Evolutionary conservation across 2,329 filamentous ascomycete genomes (phyloP), one percentile per base, ranked within the genome.

Genomic region (Penicillium sp.): DNA sequence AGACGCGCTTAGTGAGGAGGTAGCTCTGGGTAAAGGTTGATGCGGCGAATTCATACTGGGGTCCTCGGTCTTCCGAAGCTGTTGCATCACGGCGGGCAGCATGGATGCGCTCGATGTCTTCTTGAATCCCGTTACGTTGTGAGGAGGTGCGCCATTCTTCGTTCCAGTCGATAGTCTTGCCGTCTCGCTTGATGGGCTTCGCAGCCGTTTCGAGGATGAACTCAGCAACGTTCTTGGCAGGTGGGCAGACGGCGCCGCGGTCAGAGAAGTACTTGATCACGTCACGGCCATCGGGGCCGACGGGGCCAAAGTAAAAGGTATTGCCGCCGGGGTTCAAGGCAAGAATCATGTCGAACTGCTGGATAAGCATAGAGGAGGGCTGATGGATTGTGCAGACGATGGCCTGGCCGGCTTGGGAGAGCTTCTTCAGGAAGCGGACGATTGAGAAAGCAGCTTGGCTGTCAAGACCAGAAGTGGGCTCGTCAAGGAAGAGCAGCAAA

Each of bases 351-450:
- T 91, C 89, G 75, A 92, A 92, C 70, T 91, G 84, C 70, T 91
- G 84, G 60, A 91, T 88, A 2, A 91, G 80, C 62, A 90, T 83
- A 1, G 87, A 88, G 2, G 86, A 89, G 4, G 89, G 89, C 70
- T 91, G 89, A 70, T 91, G 89, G 58, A 91, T 91, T 0, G 89
- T 91, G 75, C 89, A 91, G 56, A 92, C 81, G 64, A 92, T 90
- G 7, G 89, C 89, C 70, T 91, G 88, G 1, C 89, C 89, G 13
- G 88, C 86, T 7, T 82, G 79, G 5, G 87, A 82, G 3, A 91
- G 81, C 72, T 91, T 91, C 78, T 86, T 88, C 59, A 91, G 71
- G 78, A 91, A 91, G 1, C 85, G 82, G 3, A 91, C 83, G 62
- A 91, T 91, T 0, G 85, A 88, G 74, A 84, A 90, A 0, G 90